Base-by-base conservation (phyloP, 139 green algal genomes). In the Tetradesmus lagerheimii region DNA sequence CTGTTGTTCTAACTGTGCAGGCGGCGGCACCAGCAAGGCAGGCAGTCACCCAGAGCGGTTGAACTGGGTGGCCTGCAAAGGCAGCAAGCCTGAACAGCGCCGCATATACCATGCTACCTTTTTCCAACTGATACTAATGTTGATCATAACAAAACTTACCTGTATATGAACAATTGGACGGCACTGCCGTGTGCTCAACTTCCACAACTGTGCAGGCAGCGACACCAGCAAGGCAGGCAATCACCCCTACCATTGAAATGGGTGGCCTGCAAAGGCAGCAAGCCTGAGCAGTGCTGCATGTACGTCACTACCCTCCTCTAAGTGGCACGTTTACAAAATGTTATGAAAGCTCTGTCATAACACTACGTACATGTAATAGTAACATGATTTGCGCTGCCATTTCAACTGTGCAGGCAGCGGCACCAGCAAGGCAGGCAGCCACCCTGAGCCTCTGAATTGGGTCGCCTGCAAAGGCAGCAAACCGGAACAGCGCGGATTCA, bases 401-500 rank as follows among this genome's bases (percentile, higher is more conserved):
- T 25, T 25, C 53, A 29, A 5, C 15, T 66, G 14, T 71, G 57
- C 57, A 71, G 57, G 57, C 57, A 71, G 25, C 23, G 25, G 57
- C 57, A 31, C 57, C 57, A 84, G 78, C 78, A 38, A 39, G 6
- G 76, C 34, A 35, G 76, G 35, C 76, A 82, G 76, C 37, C 6
- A 57, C 16, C 15, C 37, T 1, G 57, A 71, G 37, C 67, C 4
- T 11, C 37, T 25, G 2, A 74, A 3, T n/a, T 97, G 93, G 92
- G 47, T 66, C 18, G 79, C 79, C 25, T 98, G 95, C 92, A 85
- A 62, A 0, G 95, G 95, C 67, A 93, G 89, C 31, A 87, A 50
- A 45, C 78, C 90, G 6, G 87, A 92, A 18, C 92, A 31, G 9
- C 87, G 96, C 0, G 96, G 96, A 41, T 97, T 95, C 92, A 97